Percentiles rank a stretch among this genome's conserved stretches.
These are phyloP conservation scores for Phytophthora ramorum DNA, from an alignment of 352 stramenopile species.

Conservation along the genomic window DNA sequence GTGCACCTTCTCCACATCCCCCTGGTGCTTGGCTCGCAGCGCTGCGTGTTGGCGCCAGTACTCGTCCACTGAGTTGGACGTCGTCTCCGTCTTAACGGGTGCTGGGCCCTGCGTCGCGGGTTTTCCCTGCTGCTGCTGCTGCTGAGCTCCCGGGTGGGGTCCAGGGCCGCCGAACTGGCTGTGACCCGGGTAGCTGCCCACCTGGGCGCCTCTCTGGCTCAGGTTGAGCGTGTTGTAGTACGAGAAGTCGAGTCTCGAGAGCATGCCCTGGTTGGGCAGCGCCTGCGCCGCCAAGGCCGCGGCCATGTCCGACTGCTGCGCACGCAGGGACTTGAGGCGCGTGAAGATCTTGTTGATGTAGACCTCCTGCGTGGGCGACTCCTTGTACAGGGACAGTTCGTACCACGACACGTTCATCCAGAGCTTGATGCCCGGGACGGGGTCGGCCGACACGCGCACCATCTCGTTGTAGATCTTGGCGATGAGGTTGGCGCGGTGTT, in stretches of 20 bases:
- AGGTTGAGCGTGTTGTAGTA: constrained; percentile 82
- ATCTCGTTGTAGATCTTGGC: constrained; percentile 91
- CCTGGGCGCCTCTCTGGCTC: constrained; percentile 42
- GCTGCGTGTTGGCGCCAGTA: constrained; percentile 84
- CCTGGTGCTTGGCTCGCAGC: constrained; percentile 81
- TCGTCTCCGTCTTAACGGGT: constrained; percentile 34
- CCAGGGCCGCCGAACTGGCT: constrained; percentile 39
- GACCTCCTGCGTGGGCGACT: constrained; percentile 84
- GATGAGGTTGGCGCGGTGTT: constrained; percentile 86
- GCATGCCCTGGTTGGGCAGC: constrained; percentile 76
- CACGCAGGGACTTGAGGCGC: constrained; percentile 76
- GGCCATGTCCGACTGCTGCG: constrained; percentile 78
- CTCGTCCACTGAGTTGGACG: constrained; percentile 58
- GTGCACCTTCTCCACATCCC: constrained; percentile 86
- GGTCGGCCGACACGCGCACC: constrained; percentile 81
- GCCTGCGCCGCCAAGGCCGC: constrained; percentile 69
- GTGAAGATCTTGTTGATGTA: constrained; percentile 93
- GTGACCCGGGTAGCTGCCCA: constrained; percentile 50
- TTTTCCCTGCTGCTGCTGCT: constrained; percentile 29
- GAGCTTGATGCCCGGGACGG: constrained; percentile 82
- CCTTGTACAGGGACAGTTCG: constrained; percentile 87
- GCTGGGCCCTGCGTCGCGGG: constrained; percentile 1
- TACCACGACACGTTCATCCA: constrained; percentile 92
- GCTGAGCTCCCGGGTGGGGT: constrained; percentile 31
- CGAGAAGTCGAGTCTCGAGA: constrained; percentile 80